These are phyloP conservation scores for Globisporangium canariense DNA, from an alignment of 352 stramenopile species.

Conservation along the genomic window DNA sequence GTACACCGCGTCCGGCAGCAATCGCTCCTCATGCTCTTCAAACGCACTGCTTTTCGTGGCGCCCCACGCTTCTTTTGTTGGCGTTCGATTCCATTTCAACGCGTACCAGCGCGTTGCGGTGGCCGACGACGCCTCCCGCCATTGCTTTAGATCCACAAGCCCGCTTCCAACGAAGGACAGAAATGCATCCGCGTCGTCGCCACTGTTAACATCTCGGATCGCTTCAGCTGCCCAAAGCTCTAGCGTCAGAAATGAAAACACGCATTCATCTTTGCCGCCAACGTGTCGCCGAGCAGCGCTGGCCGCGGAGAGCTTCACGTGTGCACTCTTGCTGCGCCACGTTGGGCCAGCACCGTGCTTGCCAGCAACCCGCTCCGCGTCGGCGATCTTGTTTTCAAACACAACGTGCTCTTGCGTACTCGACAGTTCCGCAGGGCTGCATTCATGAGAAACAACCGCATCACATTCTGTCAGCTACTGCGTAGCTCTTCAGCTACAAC, in stretches of 20 bases:
- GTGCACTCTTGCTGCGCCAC: constrained; percentile 2
- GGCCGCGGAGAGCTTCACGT: not conserved
- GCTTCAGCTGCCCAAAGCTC: constrained; percentile 10
- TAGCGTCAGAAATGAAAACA: not conserved
- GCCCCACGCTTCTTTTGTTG: not conserved
- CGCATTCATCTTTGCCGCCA: not conserved
- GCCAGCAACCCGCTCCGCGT: not conserved
- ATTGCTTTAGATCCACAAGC: constrained; percentile 2
- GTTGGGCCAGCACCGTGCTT: not conserved
- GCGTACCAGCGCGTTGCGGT: constrained; percentile 11
- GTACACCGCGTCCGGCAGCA: not conserved
- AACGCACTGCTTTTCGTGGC: not conserved
- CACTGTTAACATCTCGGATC: not conserved
- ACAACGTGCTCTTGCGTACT: not conserved
- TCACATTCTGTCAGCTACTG: not conserved
- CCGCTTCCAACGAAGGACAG: constrained; percentile 11
- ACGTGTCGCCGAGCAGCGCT: not conserved
- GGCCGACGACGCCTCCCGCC: not conserved
- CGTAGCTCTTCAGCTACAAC: not conserved
- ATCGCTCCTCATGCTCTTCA: constrained; percentile 9
- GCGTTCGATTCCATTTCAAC: not conserved
- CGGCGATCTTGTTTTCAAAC: constrained; percentile 1
- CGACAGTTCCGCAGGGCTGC: not conserved
- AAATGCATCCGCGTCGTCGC: not conserved
- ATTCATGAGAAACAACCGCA: not conserved